phyloP scores from a whole-genome alignment of 495 filamentous ascomycete species.

The Neurospora terricola region DNA sequence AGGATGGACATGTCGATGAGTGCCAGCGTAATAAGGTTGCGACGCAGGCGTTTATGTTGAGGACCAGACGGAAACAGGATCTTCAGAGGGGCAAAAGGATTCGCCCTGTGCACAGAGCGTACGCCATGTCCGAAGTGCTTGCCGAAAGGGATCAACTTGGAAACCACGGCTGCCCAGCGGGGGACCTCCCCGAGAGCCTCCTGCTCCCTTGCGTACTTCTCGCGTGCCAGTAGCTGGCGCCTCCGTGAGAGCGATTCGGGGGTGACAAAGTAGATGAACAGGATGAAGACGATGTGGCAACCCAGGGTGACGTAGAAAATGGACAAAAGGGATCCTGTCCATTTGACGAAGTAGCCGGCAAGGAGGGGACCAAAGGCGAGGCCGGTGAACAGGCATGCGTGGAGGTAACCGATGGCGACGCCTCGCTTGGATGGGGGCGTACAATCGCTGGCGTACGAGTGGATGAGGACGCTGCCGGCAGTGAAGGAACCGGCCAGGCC shows the following conservation, averaged over 20 bases:
- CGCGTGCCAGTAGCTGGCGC: slow-evolving; percentile 55
- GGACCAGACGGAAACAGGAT: slow-evolving; percentile 65
- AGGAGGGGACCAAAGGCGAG: slow-evolving; percentile 75
- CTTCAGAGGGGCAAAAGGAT: slow-evolving; percentile 63
- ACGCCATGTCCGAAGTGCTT: slow-evolving; percentile 6
- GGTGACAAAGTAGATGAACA: slow-evolving; percentile 56
- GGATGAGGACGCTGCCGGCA: slow-evolving; percentile 62
- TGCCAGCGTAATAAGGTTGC: slow-evolving; percentile 72
- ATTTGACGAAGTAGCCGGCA: slow-evolving; percentile 64
- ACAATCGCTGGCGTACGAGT: slow-evolving; percentile 84
- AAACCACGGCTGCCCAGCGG: neutral
- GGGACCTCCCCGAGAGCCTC: slow-evolving; percentile 4
- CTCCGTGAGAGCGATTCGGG: slow-evolving; percentile 73
- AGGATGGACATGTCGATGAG: slow-evolving; percentile 70
- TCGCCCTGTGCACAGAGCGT: slow-evolving; percentile 25
- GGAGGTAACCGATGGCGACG: slow-evolving; percentile 82
- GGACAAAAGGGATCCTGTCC: slow-evolving; percentile 53
- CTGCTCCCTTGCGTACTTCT: slow-evolving; percentile 43
- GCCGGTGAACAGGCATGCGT: slow-evolving; percentile 77
- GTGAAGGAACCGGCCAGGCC: slow-evolving; percentile 84
- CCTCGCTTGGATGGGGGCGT: slow-evolving; percentile 67
- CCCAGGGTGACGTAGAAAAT: slow-evolving; percentile 71
- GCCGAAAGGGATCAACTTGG: slow-evolving; percentile 6
- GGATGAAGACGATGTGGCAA: slow-evolving; percentile 61
- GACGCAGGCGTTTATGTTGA: slow-evolving; percentile 52